Evolutionary conservation across 1,284 basidiomycete genomes (phyloP).

Genomic region (Tilletia walkeri): DNA sequence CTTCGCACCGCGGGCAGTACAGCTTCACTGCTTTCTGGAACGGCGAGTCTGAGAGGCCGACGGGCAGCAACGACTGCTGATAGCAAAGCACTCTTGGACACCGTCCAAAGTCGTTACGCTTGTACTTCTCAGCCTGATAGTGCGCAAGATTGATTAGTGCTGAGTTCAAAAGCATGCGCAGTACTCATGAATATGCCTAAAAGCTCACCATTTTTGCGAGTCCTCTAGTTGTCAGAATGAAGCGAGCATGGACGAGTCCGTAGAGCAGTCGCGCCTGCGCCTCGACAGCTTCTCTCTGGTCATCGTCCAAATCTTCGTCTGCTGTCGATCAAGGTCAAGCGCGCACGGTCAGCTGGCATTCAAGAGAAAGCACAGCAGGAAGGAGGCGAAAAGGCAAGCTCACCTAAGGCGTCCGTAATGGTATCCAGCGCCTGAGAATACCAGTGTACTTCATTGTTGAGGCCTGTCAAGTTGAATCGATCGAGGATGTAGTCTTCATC

Average conservation of each 20-base stretch:
- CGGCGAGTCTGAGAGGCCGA: constrained; percentile 51
- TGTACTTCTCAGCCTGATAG: constrained; percentile 51
- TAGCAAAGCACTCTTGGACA: constrained; percentile 54
- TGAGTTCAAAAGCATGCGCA: neutral
- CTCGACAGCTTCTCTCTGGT: constrained; percentile 48
- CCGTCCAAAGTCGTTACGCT: constrained; percentile 52
- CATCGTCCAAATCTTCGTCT: constrained; percentile 50
- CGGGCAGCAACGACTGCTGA: constrained; percentile 49
- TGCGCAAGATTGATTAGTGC: neutral
- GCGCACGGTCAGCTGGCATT: neutral
- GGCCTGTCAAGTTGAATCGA: constrained; percentile 93
- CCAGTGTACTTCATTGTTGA: constrained; percentile 94
- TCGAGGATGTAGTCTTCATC: constrained; percentile 99
- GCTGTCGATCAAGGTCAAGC: neutral
- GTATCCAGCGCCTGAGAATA: constrained; percentile 91
- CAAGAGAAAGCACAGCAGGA: neutral
- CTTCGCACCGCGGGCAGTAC: constrained; percentile 54
- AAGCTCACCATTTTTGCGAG: constrained; percentile 51
- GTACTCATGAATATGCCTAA: neutral
- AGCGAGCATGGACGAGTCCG: constrained; percentile 53
- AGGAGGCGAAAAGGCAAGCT: neutral
- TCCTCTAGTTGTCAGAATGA: constrained; percentile 52
- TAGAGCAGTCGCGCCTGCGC: constrained; percentile 53
- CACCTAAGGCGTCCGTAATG: constrained; percentile 66
- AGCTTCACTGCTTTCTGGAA: constrained; percentile 55